Evolutionary conservation across 2,329 filamentous ascomycete genomes (phyloP), one percentile per base, ranked within the genome.

Genomic region (Beauveria caledonica): DNA sequence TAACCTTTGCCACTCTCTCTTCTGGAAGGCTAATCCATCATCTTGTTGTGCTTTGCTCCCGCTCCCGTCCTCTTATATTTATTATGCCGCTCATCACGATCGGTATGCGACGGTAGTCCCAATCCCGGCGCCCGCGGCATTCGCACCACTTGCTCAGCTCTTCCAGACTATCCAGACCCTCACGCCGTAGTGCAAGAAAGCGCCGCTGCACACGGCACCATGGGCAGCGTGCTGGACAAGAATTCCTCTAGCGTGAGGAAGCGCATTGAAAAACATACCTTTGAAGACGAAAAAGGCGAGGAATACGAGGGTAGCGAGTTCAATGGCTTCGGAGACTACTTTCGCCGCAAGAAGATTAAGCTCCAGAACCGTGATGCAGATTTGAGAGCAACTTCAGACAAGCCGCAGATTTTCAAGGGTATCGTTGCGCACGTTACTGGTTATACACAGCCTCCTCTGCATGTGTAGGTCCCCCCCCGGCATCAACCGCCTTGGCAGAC

Each of bases 271-370:
- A 69, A 69, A 17, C 85, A 96, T 73, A 82, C 80, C 2, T 97
- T 97, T 71, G 79, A 87, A 2, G 81, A 89, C 68, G 92, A 97
- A 71, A 82, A 83, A 25, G 93, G 94, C 61, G 93, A 97, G 61
- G 95, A 99, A 72, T 99, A 99, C 72, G 86, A 87, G 62, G 84
- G 80, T 2, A 97, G 92, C 64, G 84, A 83, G 57, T 99, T 97
- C 73, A 90, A 91, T 27, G 93, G 92, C 9, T 95, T 97, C 68
- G 76, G 80, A 25, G 93, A 97, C 69, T 99, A 97, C 73, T 95
- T 97, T 71, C 83, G 92, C 54, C 87, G 92, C 60, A 99, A 99
- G 78, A 97, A 96, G 79, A 86, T 96, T 73, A 99, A 99, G 71
- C 81, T 99, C 3, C 94, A 97, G 73, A 99, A 99, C 69, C 83